Evolutionary conservation across 2,329 filamentous ascomycete genomes (phyloP).

Genomic region (Celoporthe dispersa): DNA sequence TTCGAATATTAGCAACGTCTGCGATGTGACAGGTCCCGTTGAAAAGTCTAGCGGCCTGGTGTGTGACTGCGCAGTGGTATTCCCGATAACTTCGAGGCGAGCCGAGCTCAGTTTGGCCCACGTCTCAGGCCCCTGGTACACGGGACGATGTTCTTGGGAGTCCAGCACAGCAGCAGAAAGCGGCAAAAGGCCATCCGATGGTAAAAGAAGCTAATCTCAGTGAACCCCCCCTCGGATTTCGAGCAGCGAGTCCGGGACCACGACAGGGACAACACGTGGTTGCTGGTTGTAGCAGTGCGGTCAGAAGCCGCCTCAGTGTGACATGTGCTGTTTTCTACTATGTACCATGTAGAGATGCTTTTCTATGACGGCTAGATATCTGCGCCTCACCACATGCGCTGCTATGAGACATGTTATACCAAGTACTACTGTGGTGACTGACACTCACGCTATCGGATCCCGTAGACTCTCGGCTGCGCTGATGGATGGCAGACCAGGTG

Average conservation of each 20-base stretch:
- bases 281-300: neutral
- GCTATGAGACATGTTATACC: neutral
- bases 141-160: neutral
- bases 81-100: slow-evolving; percentile 12
- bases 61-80: neutral
- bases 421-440: neutral
- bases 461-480: too few species aligned
- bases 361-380: neutral
- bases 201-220: neutral
- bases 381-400: neutral
- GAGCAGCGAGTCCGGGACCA: neutral
- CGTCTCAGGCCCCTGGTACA: neutral
- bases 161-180: neutral
- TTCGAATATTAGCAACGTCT: neutral
- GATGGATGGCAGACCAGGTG: neutral
- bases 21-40: neutral
- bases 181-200: neutral
- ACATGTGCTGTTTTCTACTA: neutral
- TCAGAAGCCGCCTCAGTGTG: neutral
- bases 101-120: neutral
- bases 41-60: neutral
- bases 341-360: too few species aligned
- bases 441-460: neutral
- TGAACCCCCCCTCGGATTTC: neutral
- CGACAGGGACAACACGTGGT: slow-evolving; percentile 3